phyloP scores from a whole-genome alignment of 108 stramenopile genomes.

The Cylindrotheca closterium region DNA sequence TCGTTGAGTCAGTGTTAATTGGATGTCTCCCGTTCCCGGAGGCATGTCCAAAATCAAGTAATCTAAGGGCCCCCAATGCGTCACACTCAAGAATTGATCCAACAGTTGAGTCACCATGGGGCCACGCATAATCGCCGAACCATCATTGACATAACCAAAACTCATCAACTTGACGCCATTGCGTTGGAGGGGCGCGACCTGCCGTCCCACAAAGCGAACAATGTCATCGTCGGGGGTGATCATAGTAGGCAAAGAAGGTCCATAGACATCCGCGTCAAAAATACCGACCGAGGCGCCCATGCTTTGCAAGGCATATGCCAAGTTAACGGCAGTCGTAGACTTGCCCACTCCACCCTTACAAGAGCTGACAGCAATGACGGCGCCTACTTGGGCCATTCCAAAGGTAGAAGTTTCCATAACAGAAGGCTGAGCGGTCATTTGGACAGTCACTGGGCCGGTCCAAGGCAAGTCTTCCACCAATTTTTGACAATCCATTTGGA shows the following conservation, averaged over 20 bases:
- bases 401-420: conserved; percentile 41
- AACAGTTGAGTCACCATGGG: conserved; percentile 91
- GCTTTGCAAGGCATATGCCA: conserved; percentile 87
- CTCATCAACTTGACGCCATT: conserved; percentile 86
- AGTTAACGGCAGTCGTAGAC: conserved; percentile 94
- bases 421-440: conserved; percentile 63
- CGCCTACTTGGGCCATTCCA: conserved; percentile 75
- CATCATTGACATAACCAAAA: conserved; percentile 88
- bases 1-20: conserved; percentile 91
- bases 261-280: conserved; percentile 97
- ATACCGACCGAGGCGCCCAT: conserved; percentile 88
- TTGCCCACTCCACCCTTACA: conserved; percentile 99
- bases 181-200: conserved; percentile 76
- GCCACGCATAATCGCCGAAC: conserved; percentile 85
- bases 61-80: conserved; percentile 97
- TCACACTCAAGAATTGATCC: conserved; percentile 90
- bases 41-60: conserved; percentile 98
- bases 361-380: conserved; percentile 78
- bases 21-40: conserved; percentile 98
- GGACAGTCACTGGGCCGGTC: conserved; percentile 40
- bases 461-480: conserved; percentile 53
- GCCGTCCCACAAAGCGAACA: conserved; percentile 74
- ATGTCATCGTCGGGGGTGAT: conserved; percentile 74
- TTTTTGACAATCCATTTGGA: conserved; percentile 56
- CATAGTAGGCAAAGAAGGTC: conserved; percentile 90